Percentiles rank a stretch among this genome's conserved stretches.
Evolutionary conservation across 2,329 filamentous ascomycete species (phyloP).

Genomic region (Colletotrichum magnum): DNA sequence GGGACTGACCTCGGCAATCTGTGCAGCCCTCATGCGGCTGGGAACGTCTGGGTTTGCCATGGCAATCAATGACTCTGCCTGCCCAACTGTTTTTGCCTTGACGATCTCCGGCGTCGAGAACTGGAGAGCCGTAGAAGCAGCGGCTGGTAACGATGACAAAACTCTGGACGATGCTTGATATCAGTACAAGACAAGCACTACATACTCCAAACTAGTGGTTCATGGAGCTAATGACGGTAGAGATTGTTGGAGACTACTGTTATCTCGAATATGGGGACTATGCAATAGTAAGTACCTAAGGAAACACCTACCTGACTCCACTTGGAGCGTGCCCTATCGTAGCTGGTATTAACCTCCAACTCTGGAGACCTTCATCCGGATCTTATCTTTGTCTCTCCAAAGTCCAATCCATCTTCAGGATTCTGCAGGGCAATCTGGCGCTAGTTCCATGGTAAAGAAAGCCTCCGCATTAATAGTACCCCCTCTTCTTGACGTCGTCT

Average conservation of each 20-base stretch:
- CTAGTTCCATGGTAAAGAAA: not conserved
- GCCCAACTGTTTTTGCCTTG: not conserved
- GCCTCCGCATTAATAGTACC: constrained; percentile 1
- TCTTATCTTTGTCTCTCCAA: constrained; percentile 8
- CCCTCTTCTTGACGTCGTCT: constrained; percentile 10
- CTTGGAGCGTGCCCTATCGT: not conserved
- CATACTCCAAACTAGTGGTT: not conserved
- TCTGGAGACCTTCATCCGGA: not conserved
- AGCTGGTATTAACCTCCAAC: constrained; percentile 2
- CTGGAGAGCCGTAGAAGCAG: too few relatives aligned
- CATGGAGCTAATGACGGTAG: not conserved
- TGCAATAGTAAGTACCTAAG: too few relatives aligned
- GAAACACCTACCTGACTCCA: not conserved
- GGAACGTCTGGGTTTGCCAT: constrained; percentile 14
- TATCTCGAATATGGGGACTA: not conserved
- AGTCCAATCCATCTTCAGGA: not conserved
- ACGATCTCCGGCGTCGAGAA: too few relatives aligned
- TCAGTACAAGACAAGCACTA: too few relatives aligned
- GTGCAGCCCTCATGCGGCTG: constrained; percentile 42
- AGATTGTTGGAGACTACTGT: not conserved
- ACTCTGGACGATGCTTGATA: too few relatives aligned
- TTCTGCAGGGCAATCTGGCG: too few relatives aligned
- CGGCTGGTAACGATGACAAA: too few relatives aligned
- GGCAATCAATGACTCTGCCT: not conserved
- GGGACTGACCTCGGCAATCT: constrained; percentile 33